Base-by-base conservation (phyloP, 2,329 filamentous ascomycete species). In the Madurella mycetomatis region DNA sequence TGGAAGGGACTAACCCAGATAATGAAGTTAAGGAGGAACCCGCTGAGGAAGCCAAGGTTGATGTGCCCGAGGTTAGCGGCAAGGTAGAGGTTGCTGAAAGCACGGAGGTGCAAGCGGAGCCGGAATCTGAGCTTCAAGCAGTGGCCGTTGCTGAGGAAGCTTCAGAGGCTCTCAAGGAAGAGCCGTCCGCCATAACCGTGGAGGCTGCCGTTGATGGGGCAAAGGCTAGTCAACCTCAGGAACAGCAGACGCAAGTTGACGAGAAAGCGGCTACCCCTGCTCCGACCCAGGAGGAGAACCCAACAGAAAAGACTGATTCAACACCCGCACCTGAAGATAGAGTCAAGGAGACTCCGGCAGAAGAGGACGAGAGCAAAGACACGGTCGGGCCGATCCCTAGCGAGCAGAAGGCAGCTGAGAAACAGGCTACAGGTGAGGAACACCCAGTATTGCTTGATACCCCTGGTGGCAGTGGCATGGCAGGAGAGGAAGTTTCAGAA, bases 221-320 rank as follows among this genome's bases (percentile, higher is more conserved):
- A 9, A 57, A 57, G 47, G 47, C n/a, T 18, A 39, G 8, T 18
- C 37, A 47, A 17, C 73, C 75, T 16, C 68, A 61, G 75, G 76
- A 80, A 16, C 77, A 74, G 45, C 80, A 73, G 32, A 81, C 70
- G 65, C 75, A 81, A 25, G 58, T 78, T 80, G 9, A 80, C 64
- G 7, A 78, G 41, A 51, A 51, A n/a, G 13, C 41, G 31, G 41
- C 49, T 30, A n/a, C 53, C 40, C 48, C 32, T 13, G 49, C 11
- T 11, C 53, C 42, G 37, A 16, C 11, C 18, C 31, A 39, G 15
- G 52, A 55, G 13, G 49, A 56, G 41, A 40, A 45, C 16, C 32
- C 45, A 4, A 19, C 16, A 8, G 43, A 43, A 18, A 19, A 43
- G 32, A 39, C 45, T 7, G 42, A 43, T 17, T 9, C 46, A 32